Conservation (phyloP, 1,284 basidiomycete genomes). For the Bjerkandera adusta region DNA sequence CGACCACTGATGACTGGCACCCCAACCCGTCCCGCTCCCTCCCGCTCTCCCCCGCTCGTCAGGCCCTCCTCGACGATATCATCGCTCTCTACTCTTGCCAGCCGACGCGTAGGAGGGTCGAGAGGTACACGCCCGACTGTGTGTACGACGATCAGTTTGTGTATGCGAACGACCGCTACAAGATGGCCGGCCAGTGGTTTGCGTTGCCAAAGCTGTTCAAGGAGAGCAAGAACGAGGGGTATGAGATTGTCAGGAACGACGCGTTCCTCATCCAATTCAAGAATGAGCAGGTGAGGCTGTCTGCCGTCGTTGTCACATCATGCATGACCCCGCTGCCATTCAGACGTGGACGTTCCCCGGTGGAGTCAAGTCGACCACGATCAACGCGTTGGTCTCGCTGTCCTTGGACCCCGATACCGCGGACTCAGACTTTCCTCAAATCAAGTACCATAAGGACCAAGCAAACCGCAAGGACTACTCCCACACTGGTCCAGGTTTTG, state of each 20-base stretch:
- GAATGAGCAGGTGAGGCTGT: conserved; percentile 27
- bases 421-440: conserved; percentile 30
- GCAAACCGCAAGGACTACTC: conserved; percentile 34
- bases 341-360: conserved; percentile 31
- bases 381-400: conserved; percentile 31
- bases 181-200: conserved; percentile 35
- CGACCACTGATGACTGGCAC: conserved; percentile 24
- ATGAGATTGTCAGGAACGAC: conserved; percentile 29
- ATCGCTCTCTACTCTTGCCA: conserved; percentile 30
- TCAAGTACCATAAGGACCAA: conserved; percentile 36
- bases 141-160: conserved; percentile 34
- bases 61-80: conserved; percentile 29
- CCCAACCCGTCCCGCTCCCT: conserved; percentile 29
- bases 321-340: not conserved
- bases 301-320: no score
- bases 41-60: conserved; percentile 26
- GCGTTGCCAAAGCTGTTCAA: conserved; percentile 32
- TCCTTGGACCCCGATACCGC: conserved; percentile 30
- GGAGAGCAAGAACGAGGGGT: conserved; percentile 28
- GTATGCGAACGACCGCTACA: conserved; percentile 32
- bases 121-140: conserved; percentile 30
- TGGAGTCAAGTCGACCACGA: conserved; percentile 28
- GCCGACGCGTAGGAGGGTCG: conserved; percentile 28
- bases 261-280: conserved; percentile 33
- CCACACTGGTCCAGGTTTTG: conserved; percentile 30